Base-by-base conservation (phyloP, 2,329 filamentous ascomycete species). In the Boeremia lycopersici region DNA sequence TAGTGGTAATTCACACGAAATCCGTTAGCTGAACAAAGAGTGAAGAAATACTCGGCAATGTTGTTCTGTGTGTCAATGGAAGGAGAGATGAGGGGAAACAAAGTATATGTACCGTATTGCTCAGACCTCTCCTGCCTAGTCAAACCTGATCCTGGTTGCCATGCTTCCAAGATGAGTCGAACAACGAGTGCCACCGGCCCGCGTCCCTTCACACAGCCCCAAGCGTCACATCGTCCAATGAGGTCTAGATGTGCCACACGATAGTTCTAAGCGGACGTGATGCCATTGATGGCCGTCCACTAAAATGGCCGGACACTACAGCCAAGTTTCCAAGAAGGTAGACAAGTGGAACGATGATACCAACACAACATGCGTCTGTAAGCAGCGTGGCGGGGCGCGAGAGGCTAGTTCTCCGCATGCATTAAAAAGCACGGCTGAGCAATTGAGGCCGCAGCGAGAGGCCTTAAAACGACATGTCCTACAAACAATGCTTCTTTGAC, bases 261-360 rank as follows among this genome's bases (percentile, higher is more conserved):
- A 60, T 48, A 47, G 41, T 51, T 46, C 40, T 56, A 38, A 36
- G 44, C 45, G 49, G 47, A 56, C 48, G 52, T 61, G 56, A 57
- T 59, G 57, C 51, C 51, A 61, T 53, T 23, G 46, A 42, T 28
- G 31, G 29, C 36, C 52, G 44, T 62, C 59, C 64, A 65, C 48
- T 68, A 47, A 56, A 43, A 54, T 60, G 44, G 19, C 53, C n/a
- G 39, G 26, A 43, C 39, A n/a, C 36, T 23, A 28, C 26, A 51
- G 63, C 63, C 60, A 68, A 67, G 67, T 38, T 17, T 40, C 48
- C 35, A 49, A 53, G 36, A 49, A 47, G 25, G 33, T 40, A 31
- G 53, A 57, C 48, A 59, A 60, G 59, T 60, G 60, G 53, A 53
- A 58, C 56, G 57, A 61, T 60, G 60, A 63, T 57, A 61, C 53